A percentile compares a stretch with the other conserved stretches of the same genome.
phyloP scores from a whole-genome alignment of 2,329 filamentous ascomycete species.

The Knufia petricola region DNA sequence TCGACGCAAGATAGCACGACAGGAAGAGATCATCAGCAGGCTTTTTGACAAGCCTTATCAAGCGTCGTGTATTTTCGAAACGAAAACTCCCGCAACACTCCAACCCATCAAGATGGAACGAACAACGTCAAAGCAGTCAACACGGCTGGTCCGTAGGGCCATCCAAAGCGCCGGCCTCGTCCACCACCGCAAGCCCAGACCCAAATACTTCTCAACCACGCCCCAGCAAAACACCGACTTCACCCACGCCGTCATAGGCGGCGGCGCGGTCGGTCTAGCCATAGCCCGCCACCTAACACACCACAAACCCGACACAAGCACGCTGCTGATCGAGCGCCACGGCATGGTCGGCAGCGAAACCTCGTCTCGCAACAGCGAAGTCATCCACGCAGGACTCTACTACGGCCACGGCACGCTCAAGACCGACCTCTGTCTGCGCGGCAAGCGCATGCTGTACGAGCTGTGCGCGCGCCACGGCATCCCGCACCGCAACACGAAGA shows the following conservation, averaged over 20 bases:
- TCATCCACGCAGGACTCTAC: slow-evolving; percentile 93
- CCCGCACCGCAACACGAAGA: slow-evolving; percentile 65
- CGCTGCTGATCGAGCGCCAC: slow-evolving; percentile 75
- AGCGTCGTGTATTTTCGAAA: too few species aligned
- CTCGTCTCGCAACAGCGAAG: slow-evolving; percentile 80
- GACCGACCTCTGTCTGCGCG: slow-evolving; percentile 69
- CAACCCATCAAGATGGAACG: not conserved
- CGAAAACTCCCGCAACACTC: too few species aligned
- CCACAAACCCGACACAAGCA: slow-evolving; percentile 48
- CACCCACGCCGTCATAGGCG: slow-evolving; percentile 59
- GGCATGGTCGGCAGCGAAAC: slow-evolving; percentile 70
- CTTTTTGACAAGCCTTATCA: too few species aligned
- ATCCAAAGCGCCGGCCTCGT: not conserved
- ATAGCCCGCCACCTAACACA: slow-evolving; percentile 61
- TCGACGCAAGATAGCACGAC: too few species aligned
- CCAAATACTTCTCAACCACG: slow-evolving; percentile 36
- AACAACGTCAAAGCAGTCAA: not conserved
- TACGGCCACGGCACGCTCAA: slow-evolving; percentile 71
- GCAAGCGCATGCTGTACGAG: slow-evolving; percentile 66
- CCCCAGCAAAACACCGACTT: slow-evolving; percentile 44
- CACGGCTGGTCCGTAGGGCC: not conserved
- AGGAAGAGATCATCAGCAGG: too few species aligned
- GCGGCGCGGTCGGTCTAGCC: slow-evolving; percentile 68
- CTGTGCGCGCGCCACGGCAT: slow-evolving; percentile 62
- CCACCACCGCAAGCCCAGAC: not conserved